Base-by-base conservation (phyloP, 1,284 basidiomycete species). In the Abortiporus biennis region DNA sequence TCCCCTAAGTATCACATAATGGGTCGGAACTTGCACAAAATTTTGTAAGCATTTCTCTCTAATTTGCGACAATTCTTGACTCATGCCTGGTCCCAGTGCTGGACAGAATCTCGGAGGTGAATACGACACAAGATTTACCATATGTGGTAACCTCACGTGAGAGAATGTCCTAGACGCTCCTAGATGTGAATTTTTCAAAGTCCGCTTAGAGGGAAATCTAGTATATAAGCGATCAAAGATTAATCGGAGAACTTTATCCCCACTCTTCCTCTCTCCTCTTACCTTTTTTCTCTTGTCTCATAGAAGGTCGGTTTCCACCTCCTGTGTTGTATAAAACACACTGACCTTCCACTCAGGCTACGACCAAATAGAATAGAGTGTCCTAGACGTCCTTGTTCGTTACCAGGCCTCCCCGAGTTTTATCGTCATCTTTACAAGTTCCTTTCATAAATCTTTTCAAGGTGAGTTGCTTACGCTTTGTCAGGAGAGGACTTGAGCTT, bases 261-360 rank as follows among this genome's bases (percentile, higher is more conserved):
- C 50, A 47, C 58, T 53, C 57, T 58, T 51, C 53, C 52, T 52
- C 55, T 62, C 53, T 47, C 42, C 62, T 55, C 56, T 57, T 54
- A 59, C 52, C 56, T 56, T 58, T 56, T 51, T 54, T 55, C 51
- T 44, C 51, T 56, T 56, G 47, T 56, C 57, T 53, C 78, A 78
- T 61, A 59, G 57, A 75, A 78, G 79, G 64, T 65, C 44, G 36
- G 51, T 45, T 19, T 17, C 31, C 17, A 39, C 41, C 68, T 69
- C 33, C 13, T 51, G 6, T 13, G 13, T 44, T 9, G 44, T 50
- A 55, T 21, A 51, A 48, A n/a, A n/a, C n/a, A n/a, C n/a, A n/a
- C n/a, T n/a, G 11, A 6, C 29, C n/a, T 33, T n/a, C 6, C 33
- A 12, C 13, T 0, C 42, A 61, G 60, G 59, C 56, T 47, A 40